Percentiles rank a stretch among this genome's conserved stretches.
phyloP scores from a whole-genome alignment of 345 rosid genomes.

The Reutealis trisperma region DNA sequence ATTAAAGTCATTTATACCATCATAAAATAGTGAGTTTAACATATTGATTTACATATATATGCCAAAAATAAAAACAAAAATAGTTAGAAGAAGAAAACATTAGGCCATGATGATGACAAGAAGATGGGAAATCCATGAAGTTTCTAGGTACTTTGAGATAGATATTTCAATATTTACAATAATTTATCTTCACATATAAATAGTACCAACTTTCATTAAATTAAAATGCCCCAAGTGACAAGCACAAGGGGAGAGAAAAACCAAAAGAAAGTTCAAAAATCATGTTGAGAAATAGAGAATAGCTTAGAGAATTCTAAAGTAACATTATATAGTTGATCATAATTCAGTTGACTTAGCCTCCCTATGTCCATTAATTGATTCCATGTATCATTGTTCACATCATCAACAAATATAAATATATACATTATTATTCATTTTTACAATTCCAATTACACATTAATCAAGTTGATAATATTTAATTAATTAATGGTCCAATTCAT shows the following conservation, averaged over 20 bases:
- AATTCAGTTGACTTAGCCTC: constrained; percentile 28
- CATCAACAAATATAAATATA: background rate
- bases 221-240: constrained; percentile 22
- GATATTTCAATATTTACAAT: background rate
- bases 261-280: constrained; percentile 28
- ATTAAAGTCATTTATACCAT: too few relatives aligned
- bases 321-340: constrained; percentile 2
- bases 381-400: constrained; percentile 15
- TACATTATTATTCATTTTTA: too few relatives aligned
- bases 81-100: background rate
- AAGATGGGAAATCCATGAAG: constrained; percentile 20
- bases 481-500: background rate
- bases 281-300: background rate
- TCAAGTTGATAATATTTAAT: background rate
- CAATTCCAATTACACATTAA: background rate
- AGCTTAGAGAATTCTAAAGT: background rate
- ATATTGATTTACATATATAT: too few relatives aligned
- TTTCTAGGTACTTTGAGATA: constrained; percentile 10
- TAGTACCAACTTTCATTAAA: background rate
- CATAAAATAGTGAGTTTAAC: too few relatives aligned
- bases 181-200: background rate
- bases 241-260: constrained; percentile 29
- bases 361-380: constrained; percentile 9
- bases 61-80: background rate
- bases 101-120: background rate